Evolutionary conservation across 1,284 basidiomycete genomes (phyloP).

Genomic region (Trametes polyzona): DNA sequence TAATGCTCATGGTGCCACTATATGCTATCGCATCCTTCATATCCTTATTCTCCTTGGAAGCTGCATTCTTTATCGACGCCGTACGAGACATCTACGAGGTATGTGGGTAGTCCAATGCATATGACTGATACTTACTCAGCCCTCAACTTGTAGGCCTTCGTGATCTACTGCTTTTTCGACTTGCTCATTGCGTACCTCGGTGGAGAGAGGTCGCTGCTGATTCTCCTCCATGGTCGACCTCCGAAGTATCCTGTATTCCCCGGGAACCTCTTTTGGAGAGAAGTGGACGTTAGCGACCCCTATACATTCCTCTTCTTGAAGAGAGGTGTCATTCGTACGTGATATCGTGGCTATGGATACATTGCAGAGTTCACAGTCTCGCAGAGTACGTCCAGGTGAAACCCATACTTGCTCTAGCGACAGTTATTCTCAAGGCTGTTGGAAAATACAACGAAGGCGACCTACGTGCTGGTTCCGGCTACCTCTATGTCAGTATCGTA

Average conservation of each 20-base stretch:
- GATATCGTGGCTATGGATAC: neutral
- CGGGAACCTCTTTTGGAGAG: constrained; percentile 72
- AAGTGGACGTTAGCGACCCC: constrained; percentile 91
- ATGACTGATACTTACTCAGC: too few relatives aligned
- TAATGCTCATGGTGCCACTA: constrained; percentile 97
- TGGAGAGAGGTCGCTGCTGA: constrained; percentile 91
- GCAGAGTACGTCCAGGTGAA: constrained; percentile 98
- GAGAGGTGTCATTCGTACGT: constrained; percentile 90
- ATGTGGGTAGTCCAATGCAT: too few relatives aligned
- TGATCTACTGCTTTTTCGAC: constrained; percentile 93
- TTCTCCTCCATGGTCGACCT: constrained; percentile 87
- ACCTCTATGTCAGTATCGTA: constrained; percentile 88
- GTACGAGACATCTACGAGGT: constrained; percentile 97
- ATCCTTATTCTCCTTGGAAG: constrained; percentile 92
- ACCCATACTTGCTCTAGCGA: constrained; percentile 85
- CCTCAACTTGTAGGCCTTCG: constrained; percentile 74
- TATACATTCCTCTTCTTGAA: constrained; percentile 95
- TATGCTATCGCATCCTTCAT: constrained; percentile 93
- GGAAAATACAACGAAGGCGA: constrained; percentile 93
- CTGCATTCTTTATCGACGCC: constrained; percentile 96
- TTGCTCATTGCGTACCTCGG: constrained; percentile 87
- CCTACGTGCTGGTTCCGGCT: constrained; percentile 84
- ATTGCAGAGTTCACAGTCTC: constrained; percentile 7
- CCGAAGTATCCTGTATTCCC: constrained; percentile 91
- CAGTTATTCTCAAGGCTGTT: constrained; percentile 83